These are phyloP conservation scores for Pseudogymnoascus sp. DNA, from an alignment of 2,329 filamentous ascomycete genomes.

Conservation along the genomic window DNA sequence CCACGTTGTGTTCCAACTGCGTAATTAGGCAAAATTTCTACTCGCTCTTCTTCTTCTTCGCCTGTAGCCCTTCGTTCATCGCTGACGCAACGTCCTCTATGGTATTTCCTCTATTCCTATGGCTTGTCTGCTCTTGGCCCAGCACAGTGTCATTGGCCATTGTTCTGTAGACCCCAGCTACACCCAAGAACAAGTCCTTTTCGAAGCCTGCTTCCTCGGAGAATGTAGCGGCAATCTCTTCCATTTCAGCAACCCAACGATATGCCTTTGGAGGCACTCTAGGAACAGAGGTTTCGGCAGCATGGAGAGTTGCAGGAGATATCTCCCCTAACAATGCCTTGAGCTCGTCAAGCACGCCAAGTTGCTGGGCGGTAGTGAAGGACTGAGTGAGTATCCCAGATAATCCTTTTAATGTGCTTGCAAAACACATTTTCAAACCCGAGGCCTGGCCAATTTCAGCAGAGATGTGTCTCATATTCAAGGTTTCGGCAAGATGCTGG, in stretches of 20 bases:
- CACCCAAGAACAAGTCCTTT: constrained; percentile 46
- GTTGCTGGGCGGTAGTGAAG: constrained; percentile 56
- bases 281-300: constrained; percentile 43
- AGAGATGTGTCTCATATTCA: constrained; percentile 43
- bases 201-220: constrained; percentile 55
- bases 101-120: constrained; percentile 46
- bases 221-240: constrained; percentile 63
- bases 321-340: constrained; percentile 44
- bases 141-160: constrained; percentile 55
- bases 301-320: constrained; percentile 38
- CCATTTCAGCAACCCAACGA: constrained; percentile 70
- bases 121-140: constrained; percentile 49
- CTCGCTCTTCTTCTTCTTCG: constrained; percentile 35
- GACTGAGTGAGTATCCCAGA: constrained; percentile 62
- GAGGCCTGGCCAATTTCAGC: constrained; percentile 45
- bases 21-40: background rate
- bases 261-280: constrained; percentile 67
- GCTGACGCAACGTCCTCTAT: constrained; percentile 47
- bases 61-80: constrained; percentile 38
- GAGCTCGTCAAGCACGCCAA: constrained; percentile 55
- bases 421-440: constrained; percentile 60
- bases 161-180: constrained; percentile 51
- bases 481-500: constrained; percentile 31
- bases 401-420: constrained; percentile 53
- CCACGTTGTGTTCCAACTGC: no score